Conservation (phyloP, 208 protist genomes). For the Trypanosoma vivax region DNA sequence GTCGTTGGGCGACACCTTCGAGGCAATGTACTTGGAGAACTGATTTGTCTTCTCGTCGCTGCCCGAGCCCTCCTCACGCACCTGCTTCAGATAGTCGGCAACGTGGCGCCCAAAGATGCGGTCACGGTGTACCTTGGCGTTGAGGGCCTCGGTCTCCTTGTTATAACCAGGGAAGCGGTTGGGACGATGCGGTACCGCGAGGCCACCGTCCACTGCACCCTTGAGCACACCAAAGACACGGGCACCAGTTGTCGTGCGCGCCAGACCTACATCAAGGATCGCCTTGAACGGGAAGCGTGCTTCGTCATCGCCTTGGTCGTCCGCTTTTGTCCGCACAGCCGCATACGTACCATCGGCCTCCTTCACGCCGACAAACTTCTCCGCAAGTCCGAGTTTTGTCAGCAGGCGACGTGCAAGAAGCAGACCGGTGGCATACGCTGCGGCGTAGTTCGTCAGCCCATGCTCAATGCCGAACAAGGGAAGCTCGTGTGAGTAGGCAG, state of each 20-base stretch:
- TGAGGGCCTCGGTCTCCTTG: conserved; percentile 78
- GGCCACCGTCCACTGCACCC: conserved; percentile 97
- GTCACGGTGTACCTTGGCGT: conserved; percentile 90
- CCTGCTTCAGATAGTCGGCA: conserved; percentile 96
- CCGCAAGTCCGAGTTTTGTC: conserved; percentile 91
- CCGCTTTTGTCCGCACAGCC: conserved; percentile 62
- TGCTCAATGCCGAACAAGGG: conserved; percentile 93
- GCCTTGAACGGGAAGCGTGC: conserved; percentile 93
- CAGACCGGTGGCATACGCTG: conserved; percentile 96
- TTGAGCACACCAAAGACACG: conserved; percentile 92
- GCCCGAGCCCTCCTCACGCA: conserved; percentile 90
- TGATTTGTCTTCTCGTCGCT: conserved; percentile 89
- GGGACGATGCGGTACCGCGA: conserved; percentile 95
- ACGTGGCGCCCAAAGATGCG: conserved; percentile 98
- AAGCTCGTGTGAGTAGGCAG: conserved; percentile 98
- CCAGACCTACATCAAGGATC: conserved; percentile 97
- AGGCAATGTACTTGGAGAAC: conserved; percentile 95
- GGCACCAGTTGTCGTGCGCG: conserved; percentile 95
- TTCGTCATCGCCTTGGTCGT: conserved; percentile 84
- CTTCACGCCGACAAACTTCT: conserved; percentile 91
- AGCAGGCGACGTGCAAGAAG: conserved; percentile 96
- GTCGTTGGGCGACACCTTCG: conserved; percentile 85
- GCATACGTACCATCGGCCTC: conserved; percentile 86
- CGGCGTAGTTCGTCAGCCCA: conserved; percentile 98
- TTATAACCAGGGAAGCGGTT: conserved; percentile 96